Base-by-base conservation (phyloP, 805 yeast species). In the Maudiozyma serrabonitensis region DNA sequence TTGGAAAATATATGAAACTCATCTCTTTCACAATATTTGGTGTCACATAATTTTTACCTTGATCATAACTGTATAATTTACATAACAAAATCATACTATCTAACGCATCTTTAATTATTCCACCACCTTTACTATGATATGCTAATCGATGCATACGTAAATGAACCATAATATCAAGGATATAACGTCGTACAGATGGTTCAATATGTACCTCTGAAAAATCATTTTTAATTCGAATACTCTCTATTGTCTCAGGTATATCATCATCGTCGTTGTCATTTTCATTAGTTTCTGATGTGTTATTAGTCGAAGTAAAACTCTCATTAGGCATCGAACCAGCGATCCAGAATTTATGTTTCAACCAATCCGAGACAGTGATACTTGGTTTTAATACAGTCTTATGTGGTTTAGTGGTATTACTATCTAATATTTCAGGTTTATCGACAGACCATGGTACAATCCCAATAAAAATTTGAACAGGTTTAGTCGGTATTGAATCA, bases 151-250 rank as follows among this genome's bases (percentile, higher is more conserved):
- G 84, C 58, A 75, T 70, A 47, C 88, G 67, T 7, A 78, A 51
- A 57, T 74, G 80, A 2, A 81, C 70, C 37, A 79, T 67, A 6
- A 82, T 70, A 59, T 82, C 87, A 50, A 79, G 75, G 54, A 80
- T 73, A 55, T 81, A 82, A 9, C 81, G 68, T 41, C 42, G 45
- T 11, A 58, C 35, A 12, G 45, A 41, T 15, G 57, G 46, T 28
- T 49, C 49, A 12, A 54, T 18, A 47, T 51, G 45, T 18, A 45
- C 41, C 18, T 48, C 47, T 6, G 21, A n/a, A 16, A 31, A 32
- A 6, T 40, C 35, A n/a, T 42, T 37, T 35, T 39, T 43, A 32
- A 26, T 40, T 8, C 18, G 13, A 3, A 23, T n/a, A 13, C 39
- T 31, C 16, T 15, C 18, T n/a, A 6, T 23, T 1, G 11, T 23